A percentile compares a stretch with the other conserved stretches of the same genome.
Conservation (phyloP, 176 grass and related monocot genomes). For the Aegilops sharonensis region DNA sequence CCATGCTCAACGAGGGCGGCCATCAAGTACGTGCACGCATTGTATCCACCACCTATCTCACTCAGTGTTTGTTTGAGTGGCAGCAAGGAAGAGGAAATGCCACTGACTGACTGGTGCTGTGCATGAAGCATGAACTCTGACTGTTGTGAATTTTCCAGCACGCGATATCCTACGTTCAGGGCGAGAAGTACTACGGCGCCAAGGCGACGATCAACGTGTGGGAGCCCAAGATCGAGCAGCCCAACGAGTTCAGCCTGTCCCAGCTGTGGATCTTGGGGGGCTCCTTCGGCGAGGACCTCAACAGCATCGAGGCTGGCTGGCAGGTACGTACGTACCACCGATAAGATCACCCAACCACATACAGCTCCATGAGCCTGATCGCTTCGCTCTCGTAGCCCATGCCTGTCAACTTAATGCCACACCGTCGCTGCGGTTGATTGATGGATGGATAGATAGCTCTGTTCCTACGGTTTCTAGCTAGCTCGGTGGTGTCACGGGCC, state of each 20-base stretch:
- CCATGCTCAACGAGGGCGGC: slow-evolving; percentile 63
- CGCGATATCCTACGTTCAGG: slow-evolving; percentile 73
- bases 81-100: background rate
- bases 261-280: slow-evolving; percentile 92
- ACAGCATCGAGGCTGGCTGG: slow-evolving; percentile 96
- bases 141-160: slow-evolving; percentile 57
- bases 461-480: slow-evolving; percentile 21
- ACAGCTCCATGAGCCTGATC: background rate
- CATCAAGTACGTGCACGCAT: slow-evolving; percentile 49
- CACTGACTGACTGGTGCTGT: background rate
- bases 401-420: slow-evolving; percentile 39
- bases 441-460: background rate
- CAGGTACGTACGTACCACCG: slow-evolving; percentile 54
- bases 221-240: slow-evolving; percentile 78
- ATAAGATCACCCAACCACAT: background rate
- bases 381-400: slow-evolving; percentile 1
- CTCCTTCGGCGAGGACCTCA: slow-evolving; percentile 77
- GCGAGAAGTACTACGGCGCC: slow-evolving; percentile 87
- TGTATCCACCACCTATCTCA: background rate
- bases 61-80: background rate
- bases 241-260: slow-evolving; percentile 85
- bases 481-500: slow-evolving; percentile 35
- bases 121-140: background rate
- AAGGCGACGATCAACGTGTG: slow-evolving; percentile 97
- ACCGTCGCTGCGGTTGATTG: slow-evolving; percentile 30